phyloP scores from a whole-genome alignment of 192 early-diverging fungal species.

The Cladochytrium replicatum region DNA sequence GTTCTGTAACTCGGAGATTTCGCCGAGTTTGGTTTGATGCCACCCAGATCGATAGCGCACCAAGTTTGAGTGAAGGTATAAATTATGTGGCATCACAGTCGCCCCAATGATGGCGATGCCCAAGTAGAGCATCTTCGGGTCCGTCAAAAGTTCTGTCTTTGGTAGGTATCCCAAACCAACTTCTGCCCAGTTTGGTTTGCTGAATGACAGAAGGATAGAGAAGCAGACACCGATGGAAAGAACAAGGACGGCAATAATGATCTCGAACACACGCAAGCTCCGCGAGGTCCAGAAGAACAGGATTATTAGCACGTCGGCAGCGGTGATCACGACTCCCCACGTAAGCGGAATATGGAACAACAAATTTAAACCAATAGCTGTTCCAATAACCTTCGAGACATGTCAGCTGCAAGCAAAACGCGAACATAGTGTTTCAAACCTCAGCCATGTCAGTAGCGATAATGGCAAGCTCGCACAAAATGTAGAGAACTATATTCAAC shows the following conservation, averaged over 20 bases:
- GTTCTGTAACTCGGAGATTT: constrained; percentile 16
- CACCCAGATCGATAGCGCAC: constrained; percentile 48
- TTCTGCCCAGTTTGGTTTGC: constrained; percentile 44
- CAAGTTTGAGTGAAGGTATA: constrained; percentile 69
- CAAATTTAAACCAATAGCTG: constrained; percentile 71
- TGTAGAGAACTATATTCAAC: constrained; percentile 55
- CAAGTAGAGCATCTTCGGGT: constrained; percentile 49
- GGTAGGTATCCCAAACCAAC: constrained; percentile 61
- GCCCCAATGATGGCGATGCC: constrained; percentile 78
- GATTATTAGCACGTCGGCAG: constrained; percentile 61
- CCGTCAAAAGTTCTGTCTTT: constrained; percentile 40
- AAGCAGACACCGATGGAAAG: constrained; percentile 57
- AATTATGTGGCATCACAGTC: constrained; percentile 86
- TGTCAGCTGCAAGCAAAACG: neutral
- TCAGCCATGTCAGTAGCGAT: constrained; percentile 77
- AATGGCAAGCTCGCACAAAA: constrained; percentile 66
- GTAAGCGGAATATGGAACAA: constrained; percentile 61
- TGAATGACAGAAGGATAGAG: constrained; percentile 46
- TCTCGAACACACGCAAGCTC: constrained; percentile 54
- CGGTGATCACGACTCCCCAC: constrained; percentile 66
- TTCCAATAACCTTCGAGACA: constrained; percentile 58
- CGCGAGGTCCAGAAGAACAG: constrained; percentile 51
- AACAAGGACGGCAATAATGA: constrained; percentile 57
- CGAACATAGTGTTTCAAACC: neutral
- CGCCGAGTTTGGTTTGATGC: constrained; percentile 12